Evolutionary conservation across 176 grass and related monocot species (phyloP).

Genomic region (Urochloa ruziziensis): DNA sequence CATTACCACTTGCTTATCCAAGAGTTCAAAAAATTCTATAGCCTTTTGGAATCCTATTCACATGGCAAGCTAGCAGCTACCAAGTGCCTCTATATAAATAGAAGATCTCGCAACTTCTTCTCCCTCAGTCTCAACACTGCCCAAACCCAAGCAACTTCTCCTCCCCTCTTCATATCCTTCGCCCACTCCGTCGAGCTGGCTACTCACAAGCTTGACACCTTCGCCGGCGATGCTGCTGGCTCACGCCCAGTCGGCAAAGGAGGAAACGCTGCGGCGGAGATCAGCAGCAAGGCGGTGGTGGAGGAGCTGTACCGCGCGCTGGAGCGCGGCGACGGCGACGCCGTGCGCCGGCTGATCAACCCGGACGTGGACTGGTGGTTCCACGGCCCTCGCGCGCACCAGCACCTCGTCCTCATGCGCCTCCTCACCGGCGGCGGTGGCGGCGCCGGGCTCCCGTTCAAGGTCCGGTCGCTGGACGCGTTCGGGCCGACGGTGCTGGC

Average conservation of each 20-base stretch:
- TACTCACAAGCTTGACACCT: background rate
- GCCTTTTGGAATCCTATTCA: conserved; percentile 18
- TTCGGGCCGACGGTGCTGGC: conserved; percentile 72
- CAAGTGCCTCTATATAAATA: conserved; percentile 18
- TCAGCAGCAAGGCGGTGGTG: conserved; percentile 53
- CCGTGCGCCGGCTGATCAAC: conserved; percentile 55
- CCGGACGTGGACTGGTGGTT: conserved; percentile 93
- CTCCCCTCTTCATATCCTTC: background rate
- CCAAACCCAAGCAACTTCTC: background rate
- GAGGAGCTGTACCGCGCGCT: conserved; percentile 63
- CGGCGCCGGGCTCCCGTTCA: conserved; percentile 43
- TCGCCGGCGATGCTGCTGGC: background rate
- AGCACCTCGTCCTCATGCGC: conserved; percentile 69
- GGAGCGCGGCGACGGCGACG: conserved; percentile 52
- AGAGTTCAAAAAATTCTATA: background rate
- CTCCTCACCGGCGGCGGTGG: conserved; percentile 54
- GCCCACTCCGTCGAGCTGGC: conserved; percentile 15
- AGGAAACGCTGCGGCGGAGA: background rate
- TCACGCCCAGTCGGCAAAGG: background rate
- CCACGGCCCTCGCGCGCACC: conserved; percentile 76
- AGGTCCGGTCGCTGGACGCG: conserved; percentile 28
- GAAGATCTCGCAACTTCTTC: background rate
- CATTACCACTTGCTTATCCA: background rate
- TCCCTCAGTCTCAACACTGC: background rate
- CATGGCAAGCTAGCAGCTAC: background rate